Conservation (phyloP, 2,329 filamentous ascomycete species). For the Tolypocladium tundrense region DNA sequence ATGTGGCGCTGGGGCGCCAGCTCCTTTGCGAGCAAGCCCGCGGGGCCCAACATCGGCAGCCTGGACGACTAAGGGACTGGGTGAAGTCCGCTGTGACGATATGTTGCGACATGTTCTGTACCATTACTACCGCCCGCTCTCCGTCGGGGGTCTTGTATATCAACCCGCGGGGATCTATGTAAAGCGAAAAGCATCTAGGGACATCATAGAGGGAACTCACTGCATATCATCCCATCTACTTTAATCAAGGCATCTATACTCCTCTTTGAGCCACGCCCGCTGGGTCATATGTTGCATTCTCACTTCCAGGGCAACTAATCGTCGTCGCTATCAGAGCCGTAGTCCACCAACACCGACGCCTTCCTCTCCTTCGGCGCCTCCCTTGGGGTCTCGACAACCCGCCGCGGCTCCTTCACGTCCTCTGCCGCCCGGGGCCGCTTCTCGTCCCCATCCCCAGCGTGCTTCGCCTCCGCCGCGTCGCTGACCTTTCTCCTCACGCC, state of each 20-base stretch:
- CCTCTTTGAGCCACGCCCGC: background rate
- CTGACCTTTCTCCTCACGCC: conserved; percentile 14
- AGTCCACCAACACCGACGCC: conserved; percentile 37
- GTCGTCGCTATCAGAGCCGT: conserved; percentile 40
- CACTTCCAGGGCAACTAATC: conserved; percentile 16
- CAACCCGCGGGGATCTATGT: background rate
- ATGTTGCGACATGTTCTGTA: background rate
- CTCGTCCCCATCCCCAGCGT: background rate
- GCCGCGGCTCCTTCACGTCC: background rate
- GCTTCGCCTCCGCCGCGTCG: conserved; percentile 1
- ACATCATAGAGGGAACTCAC: conserved; percentile 2
- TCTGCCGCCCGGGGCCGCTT: background rate
- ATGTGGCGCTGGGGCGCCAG: conserved; percentile 40
- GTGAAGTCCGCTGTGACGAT: background rate
- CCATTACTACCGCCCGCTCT: background rate
- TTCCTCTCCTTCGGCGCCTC: conserved; percentile 10
- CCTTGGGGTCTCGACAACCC: background rate
- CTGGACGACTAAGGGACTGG: conserved; percentile 19
- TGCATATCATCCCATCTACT: conserved; percentile 5
- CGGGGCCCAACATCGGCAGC: conserved; percentile 29
- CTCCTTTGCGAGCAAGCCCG: conserved; percentile 29
- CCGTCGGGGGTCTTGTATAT: background rate
- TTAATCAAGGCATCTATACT: background rate
- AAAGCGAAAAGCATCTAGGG: background rate
- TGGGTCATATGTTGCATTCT: background rate